Evolutionary conservation across 140 eudicot species (phyloP).

Genomic region (Erigeron philadelphicus): DNA sequence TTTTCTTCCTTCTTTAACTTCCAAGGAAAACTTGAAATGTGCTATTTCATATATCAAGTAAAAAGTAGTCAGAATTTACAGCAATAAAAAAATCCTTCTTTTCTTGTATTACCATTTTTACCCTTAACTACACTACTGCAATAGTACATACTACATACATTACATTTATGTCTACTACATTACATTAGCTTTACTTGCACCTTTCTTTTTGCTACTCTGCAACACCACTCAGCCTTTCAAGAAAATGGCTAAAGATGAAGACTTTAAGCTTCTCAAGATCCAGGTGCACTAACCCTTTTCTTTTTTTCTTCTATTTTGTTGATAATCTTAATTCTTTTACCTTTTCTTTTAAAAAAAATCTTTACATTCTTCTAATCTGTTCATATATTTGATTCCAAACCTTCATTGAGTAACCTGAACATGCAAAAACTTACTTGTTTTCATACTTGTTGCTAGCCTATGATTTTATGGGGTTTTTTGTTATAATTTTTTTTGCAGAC

Average conservation of each 20-base stretch:
- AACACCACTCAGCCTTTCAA: constrained; percentile 10
- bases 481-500: constrained; percentile 31
- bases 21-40: constrained; percentile 19
- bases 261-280: constrained; percentile 93
- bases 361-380: background rate
- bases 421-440: background rate
- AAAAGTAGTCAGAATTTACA: constrained; percentile 15
- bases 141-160: constrained; percentile 16
- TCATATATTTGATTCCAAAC: background rate
- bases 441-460: constrained; percentile 11
- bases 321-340: background rate
- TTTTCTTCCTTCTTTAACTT: constrained; percentile 3
- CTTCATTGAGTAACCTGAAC: too few species aligned
- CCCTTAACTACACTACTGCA: constrained; percentile 24
- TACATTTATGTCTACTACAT: constrained; percentile 17
- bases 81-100: background rate
- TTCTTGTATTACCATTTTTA: background rate
- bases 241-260: constrained; percentile 82
- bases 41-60: constrained; percentile 16
- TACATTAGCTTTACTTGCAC: constrained; percentile 29
- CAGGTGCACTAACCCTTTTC: constrained; percentile 42
- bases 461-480: constrained; percentile 1
- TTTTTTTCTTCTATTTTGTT: background rate
- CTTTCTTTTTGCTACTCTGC: constrained; percentile 20
- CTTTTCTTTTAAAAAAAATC: background rate